Evolutionary conservation across 1,139 yeast genomes (phyloP), one percentile per base, ranked within the genome.

Genomic region (Yamadazyma taylorii): DNA sequence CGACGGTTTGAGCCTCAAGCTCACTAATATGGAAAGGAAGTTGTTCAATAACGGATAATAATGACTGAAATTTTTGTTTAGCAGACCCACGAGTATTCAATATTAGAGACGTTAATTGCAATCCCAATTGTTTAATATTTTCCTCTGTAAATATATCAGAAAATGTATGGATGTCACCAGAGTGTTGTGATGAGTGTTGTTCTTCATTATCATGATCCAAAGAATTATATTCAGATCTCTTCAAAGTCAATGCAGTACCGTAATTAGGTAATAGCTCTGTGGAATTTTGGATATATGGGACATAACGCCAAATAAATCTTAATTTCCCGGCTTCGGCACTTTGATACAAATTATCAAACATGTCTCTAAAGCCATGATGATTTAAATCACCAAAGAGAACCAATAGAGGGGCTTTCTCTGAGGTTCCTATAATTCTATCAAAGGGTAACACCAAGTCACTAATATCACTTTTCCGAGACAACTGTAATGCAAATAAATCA

Each of bases 231-330:
- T 15, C 30, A 3, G 30, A 15, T n/a, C 13, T 16, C 12, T 41
- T 28, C 28, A 34, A 24, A 3, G 23, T 73, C 34, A 84, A 55
- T 30, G 75, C 82, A 5, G 75, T 81, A 1, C 89, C 94, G 56
- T 78, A 87, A 0, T 94, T 95, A 8, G 76, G 52, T 23, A 85
- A 54, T 0, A 50, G 33, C 30, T 77, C 79, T 7, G 53, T 45
- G 17, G 51, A 48, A 2, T 34, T 41, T 1, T 31, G 32, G 6
- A 7, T 6, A 16, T 27, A 27, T 2, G 58, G 78, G 6, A 78
- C 69, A 49, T 87, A 83, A 47, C 97, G 73, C 84, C 95, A 78
- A 3, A 82, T 74, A 55, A 86, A 84, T 40, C 87, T 71, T 23
- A 89, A 57, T 50, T 86, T 85, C 0, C 87, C 94, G 1, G 65